Percentiles rank a stretch among this genome's conserved stretches.
phyloP scores from a whole-genome alignment of 257 asterid species.

The Plectranthus barbatus region DNA sequence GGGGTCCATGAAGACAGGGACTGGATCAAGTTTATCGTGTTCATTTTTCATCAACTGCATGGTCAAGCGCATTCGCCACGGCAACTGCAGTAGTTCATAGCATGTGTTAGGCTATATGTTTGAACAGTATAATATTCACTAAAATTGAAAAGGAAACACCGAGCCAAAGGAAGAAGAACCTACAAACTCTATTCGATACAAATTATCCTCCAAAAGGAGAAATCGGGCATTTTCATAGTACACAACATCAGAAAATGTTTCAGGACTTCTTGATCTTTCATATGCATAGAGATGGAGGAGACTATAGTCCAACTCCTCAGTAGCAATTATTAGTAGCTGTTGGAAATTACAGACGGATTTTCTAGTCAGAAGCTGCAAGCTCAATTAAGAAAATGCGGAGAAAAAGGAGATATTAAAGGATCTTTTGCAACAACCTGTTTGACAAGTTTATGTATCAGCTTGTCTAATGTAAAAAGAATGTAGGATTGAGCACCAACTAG shows the following conservation, averaged over 20 bases:
- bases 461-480: slow-evolving; percentile 82
- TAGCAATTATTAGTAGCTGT: slow-evolving; percentile 62
- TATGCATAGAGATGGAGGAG: slow-evolving; percentile 73
- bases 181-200: slow-evolving; percentile 79
- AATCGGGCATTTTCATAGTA: slow-evolving; percentile 66
- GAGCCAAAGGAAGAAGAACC: slow-evolving; percentile 21
- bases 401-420: neutral
- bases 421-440: slow-evolving; percentile 51
- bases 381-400: neutral
- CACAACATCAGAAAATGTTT: slow-evolving; percentile 46
- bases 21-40: slow-evolving; percentile 54
- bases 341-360: slow-evolving; percentile 9
- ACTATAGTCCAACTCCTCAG: slow-evolving; percentile 64
- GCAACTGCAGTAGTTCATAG: slow-evolving; percentile 41
- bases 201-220: slow-evolving; percentile 63
- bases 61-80: slow-evolving; percentile 45
- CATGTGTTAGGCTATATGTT: neutral
- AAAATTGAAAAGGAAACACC: neutral
- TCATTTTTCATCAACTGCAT: slow-evolving; percentile 78
- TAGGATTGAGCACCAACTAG: slow-evolving; percentile 86
- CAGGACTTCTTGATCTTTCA: slow-evolving; percentile 62
- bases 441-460: slow-evolving; percentile 81
- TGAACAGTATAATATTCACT: neutral
- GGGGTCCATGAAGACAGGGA: slow-evolving; percentile 61
- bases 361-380: slow-evolving; percentile 17